Evolutionary conservation across 805 yeast species (phyloP).

Genomic region (Saturnispora halmiae): DNA sequence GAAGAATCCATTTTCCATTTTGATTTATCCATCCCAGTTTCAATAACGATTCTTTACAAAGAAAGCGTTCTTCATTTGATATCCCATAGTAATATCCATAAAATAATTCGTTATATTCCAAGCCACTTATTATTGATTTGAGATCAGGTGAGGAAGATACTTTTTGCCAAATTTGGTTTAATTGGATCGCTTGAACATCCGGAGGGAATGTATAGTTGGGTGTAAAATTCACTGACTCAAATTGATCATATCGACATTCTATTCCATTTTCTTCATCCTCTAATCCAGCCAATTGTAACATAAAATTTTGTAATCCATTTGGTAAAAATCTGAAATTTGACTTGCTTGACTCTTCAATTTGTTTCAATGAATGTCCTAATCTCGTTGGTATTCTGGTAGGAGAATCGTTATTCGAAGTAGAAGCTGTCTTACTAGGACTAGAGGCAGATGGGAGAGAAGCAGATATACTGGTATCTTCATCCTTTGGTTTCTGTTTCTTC

Average conservation of each 20-base stretch:
- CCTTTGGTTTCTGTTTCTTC: conserved; percentile 28
- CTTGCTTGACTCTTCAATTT: conserved; percentile 15
- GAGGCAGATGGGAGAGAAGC: neutral
- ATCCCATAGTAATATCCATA: conserved; percentile 37
- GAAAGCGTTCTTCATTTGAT: conserved; percentile 33
- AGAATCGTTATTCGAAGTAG: too few species aligned
- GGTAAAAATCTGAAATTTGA: conserved; percentile 27
- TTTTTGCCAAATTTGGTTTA: conserved; percentile 27
- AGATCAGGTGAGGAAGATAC: conserved; percentile 19
- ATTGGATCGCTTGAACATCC: conserved; percentile 28
- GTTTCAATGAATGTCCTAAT: neutral
- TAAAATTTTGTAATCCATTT: conserved; percentile 29
- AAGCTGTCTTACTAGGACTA: too few species aligned
- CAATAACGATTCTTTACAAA: conserved; percentile 28
- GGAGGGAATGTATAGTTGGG: conserved; percentile 25
- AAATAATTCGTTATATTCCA: conserved; percentile 32
- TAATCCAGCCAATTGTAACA: conserved; percentile 23
- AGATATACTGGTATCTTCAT: conserved; percentile 11
- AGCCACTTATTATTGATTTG: conserved; percentile 21
- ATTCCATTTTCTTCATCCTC: conserved; percentile 16
- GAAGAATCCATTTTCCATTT: conserved; percentile 28
- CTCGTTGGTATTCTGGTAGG: too few species aligned
- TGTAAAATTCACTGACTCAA: conserved; percentile 16
- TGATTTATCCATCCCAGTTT: conserved; percentile 33
- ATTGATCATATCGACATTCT: conserved; percentile 14